Evolutionary conservation across 2,329 filamentous ascomycete genomes (phyloP).

Genomic region (Fusarium napiforme): DNA sequence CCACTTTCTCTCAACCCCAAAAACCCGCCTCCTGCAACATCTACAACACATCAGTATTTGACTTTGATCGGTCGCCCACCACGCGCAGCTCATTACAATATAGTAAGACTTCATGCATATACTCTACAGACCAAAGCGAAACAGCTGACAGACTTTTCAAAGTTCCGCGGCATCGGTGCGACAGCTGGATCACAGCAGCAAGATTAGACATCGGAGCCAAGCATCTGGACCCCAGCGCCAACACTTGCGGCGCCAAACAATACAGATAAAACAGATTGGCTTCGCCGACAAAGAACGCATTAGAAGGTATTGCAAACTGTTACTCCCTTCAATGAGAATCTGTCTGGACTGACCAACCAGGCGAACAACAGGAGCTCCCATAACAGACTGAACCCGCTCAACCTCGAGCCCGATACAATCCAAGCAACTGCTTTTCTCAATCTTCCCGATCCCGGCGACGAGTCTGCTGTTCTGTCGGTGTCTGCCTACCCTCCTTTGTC

Average conservation of each 20-base stretch:
- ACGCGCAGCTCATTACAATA: not conserved
- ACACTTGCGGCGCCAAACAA: not conserved
- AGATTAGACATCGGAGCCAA: not conserved
- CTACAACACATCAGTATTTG: not conserved
- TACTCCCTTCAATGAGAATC: not conserved
- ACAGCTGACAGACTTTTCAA: accelerated
- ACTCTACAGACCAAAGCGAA: accelerated
- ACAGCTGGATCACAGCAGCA: not conserved
- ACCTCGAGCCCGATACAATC: not conserved
- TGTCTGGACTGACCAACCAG: not conserved
- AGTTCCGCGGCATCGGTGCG: not conserved
- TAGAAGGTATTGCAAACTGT: accelerated
- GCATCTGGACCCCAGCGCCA: not conserved
- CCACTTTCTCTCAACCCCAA: not conserved
- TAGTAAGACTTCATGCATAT: not conserved
- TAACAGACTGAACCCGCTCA: too few relatives aligned
- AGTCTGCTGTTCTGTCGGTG: not conserved
- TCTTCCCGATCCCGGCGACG: not conserved
- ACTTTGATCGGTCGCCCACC: not conserved
- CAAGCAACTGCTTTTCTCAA: not conserved
- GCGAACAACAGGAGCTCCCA: not conserved
- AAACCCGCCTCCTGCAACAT: not conserved
- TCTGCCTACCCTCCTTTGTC: not conserved
- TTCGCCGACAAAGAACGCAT: not conserved
- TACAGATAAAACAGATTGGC: too few relatives aligned